Percentiles rank a stretch among this genome's conserved stretches.
Evolutionary conservation across 352 stramenopile species (phyloP).

Genomic region (Blastocystis sp.): DNA sequence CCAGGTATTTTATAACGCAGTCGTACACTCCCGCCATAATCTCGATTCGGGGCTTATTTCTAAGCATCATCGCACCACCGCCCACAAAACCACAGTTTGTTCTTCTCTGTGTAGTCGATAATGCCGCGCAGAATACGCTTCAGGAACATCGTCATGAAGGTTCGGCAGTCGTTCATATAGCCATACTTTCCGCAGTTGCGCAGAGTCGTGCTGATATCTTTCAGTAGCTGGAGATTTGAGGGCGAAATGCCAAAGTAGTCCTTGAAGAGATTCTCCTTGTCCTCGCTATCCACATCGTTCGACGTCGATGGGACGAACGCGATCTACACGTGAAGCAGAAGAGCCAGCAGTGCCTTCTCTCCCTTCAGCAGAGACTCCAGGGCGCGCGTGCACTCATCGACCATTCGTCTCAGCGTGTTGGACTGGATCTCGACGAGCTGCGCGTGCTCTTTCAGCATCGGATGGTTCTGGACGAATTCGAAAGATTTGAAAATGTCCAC

Average conservation of each 20-base stretch:
- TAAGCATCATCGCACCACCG: neutral
- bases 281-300: neutral
- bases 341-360: neutral
- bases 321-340: slow-evolving; percentile 1
- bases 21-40: slow-evolving; percentile 46
- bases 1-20: slow-evolving; percentile 21
- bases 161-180: slow-evolving; percentile 30
- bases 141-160: slow-evolving; percentile 54
- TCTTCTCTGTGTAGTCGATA: slow-evolving; percentile 1
- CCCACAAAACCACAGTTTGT: neutral
- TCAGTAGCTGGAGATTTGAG: neutral
- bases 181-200: slow-evolving; percentile 19
- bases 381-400: slow-evolving; percentile 31
- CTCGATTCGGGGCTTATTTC: slow-evolving; percentile 29
- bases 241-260: slow-evolving; percentile 46
- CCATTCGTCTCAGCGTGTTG: slow-evolving; percentile 19
- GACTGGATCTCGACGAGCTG: slow-evolving; percentile 6
- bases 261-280: slow-evolving; percentile 3
- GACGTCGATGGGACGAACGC: neutral
- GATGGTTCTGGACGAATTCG: slow-evolving; percentile 17
- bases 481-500: slow-evolving; percentile 29
- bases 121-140: slow-evolving; percentile 23
- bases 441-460: neutral
- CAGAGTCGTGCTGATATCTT: slow-evolving; percentile 52
- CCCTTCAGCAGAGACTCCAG: slow-evolving; percentile 12